Base-by-base conservation (phyloP, 371 early-diverging fungal species). In the Mortierella sp. region DNA sequence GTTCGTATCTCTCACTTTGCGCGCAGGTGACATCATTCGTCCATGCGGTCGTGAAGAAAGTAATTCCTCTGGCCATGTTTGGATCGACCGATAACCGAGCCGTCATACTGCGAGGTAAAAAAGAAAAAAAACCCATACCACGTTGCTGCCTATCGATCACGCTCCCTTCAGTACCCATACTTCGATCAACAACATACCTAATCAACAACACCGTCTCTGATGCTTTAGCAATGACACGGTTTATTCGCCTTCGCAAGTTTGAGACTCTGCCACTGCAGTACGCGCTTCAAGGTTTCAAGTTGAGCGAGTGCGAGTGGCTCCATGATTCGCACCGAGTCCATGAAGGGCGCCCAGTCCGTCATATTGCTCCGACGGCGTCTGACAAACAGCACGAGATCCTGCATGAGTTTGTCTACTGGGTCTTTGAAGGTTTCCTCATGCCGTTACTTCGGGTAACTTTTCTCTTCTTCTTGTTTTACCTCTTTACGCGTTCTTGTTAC, bases 221-320 rank as follows among this genome's bases (percentile, higher is more conserved):
- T 51, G 3, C 18, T 7, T 14, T 74, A 94, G 93, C 78, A 16
- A 77, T 94, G 48, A 75, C 88, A 2, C 78, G 72, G 38, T 90
- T 94, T 49, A 82, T 96, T 18, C 71, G 76, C 3, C 79, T 93
- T 18, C 83, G 95, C 1, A 90, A 90, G 38, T 90, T 87, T 60
- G 97, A 96, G 78, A 87, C 87, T 4, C 48, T 95, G 38, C 89
- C 93, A 0, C 65, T 97, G 49, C 89, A 90, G n/a, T 91, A 92
- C 54, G 78, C 90, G 0, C n/a, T 95, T 16, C 87, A 91, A 44
- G 88, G 91, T 8, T 91, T 96, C 83, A 76, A 89, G 85, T 71
- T 83, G 21, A 82, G 86, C 43, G 60, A 82, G 16, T 89, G 89
- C 44, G 38, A 44, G n/a, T 91, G 92, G 91, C 88, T 91, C 48